Base-by-base conservation (phyloP, 352 stramenopile species). In the Phytophthora brassicae region DNA sequence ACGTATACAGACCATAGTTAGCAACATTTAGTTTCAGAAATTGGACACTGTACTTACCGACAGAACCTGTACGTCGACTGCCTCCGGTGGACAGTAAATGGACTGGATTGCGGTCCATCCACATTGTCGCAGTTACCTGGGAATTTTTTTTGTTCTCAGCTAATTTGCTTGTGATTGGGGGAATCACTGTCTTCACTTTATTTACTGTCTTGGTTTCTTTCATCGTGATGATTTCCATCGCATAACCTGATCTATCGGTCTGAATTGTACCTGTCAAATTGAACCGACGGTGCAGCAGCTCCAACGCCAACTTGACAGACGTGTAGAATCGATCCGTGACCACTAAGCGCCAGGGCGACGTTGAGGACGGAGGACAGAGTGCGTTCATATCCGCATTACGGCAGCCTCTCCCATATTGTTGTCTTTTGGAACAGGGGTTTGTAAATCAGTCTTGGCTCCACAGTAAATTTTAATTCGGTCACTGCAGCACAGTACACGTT, bases 81-180 rank as follows among this genome's bases (percentile, higher is more conserved):
- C 55, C 35, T 9, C 44, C 55, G 1, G 31, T 47, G 3, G 31
- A 53, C 6, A 62, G 11, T 35, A 56, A 50, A 35, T 62, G 55
- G 6, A 62, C 55, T 19, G 54, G 54, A 33, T 48, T 36, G 9
- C 42, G 46, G 23, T 35, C 33, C 44, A 55, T 55, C 55, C 55
- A 56, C 44, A 55, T 49, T 6, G 23, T 24, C 1, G 42, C 44
- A 3, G 55, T 62, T 6, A 62, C 31, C 20, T 48, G 33, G 11
- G 55, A 24, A 31, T 50, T 45, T 2, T 6, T 22, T 20, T 51
- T 60, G 41, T 52, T 60, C 7, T 52, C 26, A 11, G 52, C 41
- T 4, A 60, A 3, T 22, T 52, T 60, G 6, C 36, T 22, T 2
- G 38, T 60, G 9, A 19, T 42, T 14, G 22, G 53, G 7, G 20